Percentiles rank a stretch among this genome's conserved stretches.
These are phyloP conservation scores for Coemansia sp. DNA, from an alignment of 192 early-diverging fungal genomes.

Conservation along the genomic window DNA sequence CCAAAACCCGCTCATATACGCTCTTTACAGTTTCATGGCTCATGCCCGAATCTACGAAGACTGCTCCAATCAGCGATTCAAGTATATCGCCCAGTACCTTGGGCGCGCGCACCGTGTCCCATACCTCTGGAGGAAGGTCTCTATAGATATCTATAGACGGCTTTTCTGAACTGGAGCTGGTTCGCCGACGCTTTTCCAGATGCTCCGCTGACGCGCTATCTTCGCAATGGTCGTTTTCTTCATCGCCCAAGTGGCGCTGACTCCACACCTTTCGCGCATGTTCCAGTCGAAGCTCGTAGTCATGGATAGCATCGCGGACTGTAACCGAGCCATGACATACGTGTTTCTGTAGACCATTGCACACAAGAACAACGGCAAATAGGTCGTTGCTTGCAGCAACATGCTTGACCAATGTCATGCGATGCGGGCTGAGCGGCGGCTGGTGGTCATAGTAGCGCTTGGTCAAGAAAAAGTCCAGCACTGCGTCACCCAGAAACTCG, in stretches of 20 bases:
- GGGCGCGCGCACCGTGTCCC: slow-evolving; percentile 78
- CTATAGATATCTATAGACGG: slow-evolving; percentile 26
- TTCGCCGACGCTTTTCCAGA: not conserved
- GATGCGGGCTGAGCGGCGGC: slow-evolving; percentile 67
- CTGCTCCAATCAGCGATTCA: slow-evolving; percentile 85
- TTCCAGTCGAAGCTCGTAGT: slow-evolving; percentile 58
- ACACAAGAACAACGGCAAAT: slow-evolving; percentile 68
- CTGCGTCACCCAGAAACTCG: slow-evolving; percentile 83
- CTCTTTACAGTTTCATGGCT: slow-evolving; percentile 53
- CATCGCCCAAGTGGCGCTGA: not conserved
- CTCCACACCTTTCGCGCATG: slow-evolving; percentile 29
- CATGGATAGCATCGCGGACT: slow-evolving; percentile 59
- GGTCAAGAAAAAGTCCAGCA: slow-evolving; percentile 79
- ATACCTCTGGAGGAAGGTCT: slow-evolving; percentile 65
- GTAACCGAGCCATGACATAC: slow-evolving; percentile 64
- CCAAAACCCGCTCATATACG: slow-evolving; percentile 47
- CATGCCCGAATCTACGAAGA: slow-evolving; percentile 82
- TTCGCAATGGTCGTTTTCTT: not conserved
- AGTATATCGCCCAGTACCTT: slow-evolving; percentile 86
- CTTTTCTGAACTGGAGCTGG: not conserved
- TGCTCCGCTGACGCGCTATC: not conserved
- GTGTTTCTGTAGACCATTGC: slow-evolving; percentile 63
- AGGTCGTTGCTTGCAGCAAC: slow-evolving; percentile 85
- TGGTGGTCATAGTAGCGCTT: slow-evolving; percentile 71
- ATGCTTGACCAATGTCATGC: slow-evolving; percentile 81